A percentile compares a stretch with the other conserved stretches of the same genome.
Evolutionary conservation across 1,284 basidiomycete genomes (phyloP).

Genomic region (Albatrellus sp.): DNA sequence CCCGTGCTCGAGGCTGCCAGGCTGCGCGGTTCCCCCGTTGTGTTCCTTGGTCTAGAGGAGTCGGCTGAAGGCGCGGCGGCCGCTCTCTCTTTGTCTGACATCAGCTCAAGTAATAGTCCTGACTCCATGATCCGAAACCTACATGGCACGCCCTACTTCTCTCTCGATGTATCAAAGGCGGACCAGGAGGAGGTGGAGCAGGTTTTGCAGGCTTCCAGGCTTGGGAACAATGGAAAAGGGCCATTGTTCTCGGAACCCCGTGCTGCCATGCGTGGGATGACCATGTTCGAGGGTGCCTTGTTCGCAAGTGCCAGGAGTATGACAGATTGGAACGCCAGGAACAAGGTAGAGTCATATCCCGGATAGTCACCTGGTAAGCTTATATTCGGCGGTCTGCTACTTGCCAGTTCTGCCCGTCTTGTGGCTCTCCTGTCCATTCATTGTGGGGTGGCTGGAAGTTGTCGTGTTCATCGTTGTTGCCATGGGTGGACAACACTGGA

Average conservation of each 20-base stretch:
- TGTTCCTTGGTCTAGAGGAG: constrained; percentile 78
- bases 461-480: constrained; percentile 62
- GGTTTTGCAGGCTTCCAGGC: constrained; percentile 28
- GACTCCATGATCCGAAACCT: constrained; percentile 44
- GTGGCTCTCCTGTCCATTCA: constrained; percentile 74
- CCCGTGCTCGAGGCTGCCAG: constrained; percentile 51
- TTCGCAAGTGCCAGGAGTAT: constrained; percentile 71
- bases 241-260: constrained; percentile 63
- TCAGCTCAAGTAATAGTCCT: constrained; percentile 26
- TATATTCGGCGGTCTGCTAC: constrained; percentile 7
- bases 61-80: constrained; percentile 21
- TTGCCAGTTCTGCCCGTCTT: constrained; percentile 75
- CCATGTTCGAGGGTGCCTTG: constrained; percentile 52
- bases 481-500: constrained; percentile 52
- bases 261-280: constrained; percentile 40
- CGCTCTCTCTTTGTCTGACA: constrained; percentile 19
- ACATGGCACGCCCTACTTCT: constrained; percentile 67
- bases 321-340: constrained; percentile 83
- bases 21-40: constrained; percentile 39
- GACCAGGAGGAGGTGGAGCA: constrained; percentile 30
- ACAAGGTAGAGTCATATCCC: constrained; percentile 41
- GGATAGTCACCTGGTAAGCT: constrained; percentile 4
- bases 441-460: constrained; percentile 97
- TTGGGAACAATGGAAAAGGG: constrained; percentile 24
- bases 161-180: constrained; percentile 57